Evolutionary conservation across 192 early-diverging fungal species (phyloP), one percentile per base, ranked within the genome.

Genomic region (Podila epigama): DNA sequence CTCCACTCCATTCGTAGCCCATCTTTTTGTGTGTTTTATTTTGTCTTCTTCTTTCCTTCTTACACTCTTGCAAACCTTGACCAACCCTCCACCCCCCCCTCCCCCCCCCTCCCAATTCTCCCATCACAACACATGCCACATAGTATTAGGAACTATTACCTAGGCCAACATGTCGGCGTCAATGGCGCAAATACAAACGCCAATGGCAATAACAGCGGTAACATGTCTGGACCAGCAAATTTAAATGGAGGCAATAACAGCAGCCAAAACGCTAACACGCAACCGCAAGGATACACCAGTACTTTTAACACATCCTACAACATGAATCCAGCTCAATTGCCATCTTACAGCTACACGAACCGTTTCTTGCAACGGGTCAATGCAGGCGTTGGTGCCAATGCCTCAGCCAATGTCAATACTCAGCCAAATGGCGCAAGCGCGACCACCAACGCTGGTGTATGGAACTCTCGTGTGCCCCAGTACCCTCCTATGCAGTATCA

Each of bases 301-400:
- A 48, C 36, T 15, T 65, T 72, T 31, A 65, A 59, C 36, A 60
- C 62, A 7, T 57, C 56, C 27, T 65, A 72, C 70, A 58, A 58
- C 40, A 44, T 39, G 13, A 67, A 53, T 29, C 56, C 66, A 40
- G 53, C 64, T 7, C 60, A 60, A 3, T 33, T 55, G 10, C 48
- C 69, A 7, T 58, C 34, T 1, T 63, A 71, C 25, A 18, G 41
- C 5, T 63, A 62, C 60, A 63, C 60, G 8, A 52, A 62, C 39
- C 58, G 54, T 10, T 63, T 20, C 40, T n/a, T 63, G 18, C 68
- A 57, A 28, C 34, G n/a, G 32, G 5, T 42, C 7, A 18, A 31
- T 0, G 34, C 32, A 1, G 39, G 15, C 5, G 13, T 40, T 0
- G 15, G 54, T 4, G 13, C 61, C 39, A 29, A 33, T 39, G 13